Base-by-base conservation (phyloP, 1,284 basidiomycete species). In the Moesziomyces sp. region DNA sequence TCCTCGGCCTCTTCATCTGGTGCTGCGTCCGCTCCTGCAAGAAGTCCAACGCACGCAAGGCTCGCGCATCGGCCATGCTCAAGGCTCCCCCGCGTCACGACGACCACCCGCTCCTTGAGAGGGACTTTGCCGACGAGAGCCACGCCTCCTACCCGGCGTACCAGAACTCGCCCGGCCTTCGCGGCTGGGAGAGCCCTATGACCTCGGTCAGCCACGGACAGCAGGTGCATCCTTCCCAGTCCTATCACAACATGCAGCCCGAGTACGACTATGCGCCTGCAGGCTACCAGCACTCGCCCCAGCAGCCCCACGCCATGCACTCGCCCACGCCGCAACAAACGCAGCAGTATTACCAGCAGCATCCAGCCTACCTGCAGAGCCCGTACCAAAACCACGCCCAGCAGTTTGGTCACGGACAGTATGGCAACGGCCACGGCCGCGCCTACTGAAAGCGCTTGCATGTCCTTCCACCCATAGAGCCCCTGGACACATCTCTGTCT, bases 1-100 rank as follows among this genome's bases (percentile, higher is more conserved):
- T 74, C 52, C 57, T 70, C 16, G 66, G 53, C 35, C 64, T 74
- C 43, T 52, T 62, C 35, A 61, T 70, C 57, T 77, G 63, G 59
- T 74, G 65, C 52, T 69, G 67, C 42, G 66, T 77, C 24, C 59
- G 66, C 21, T 55, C 62, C 28, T 61, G 66, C 52, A 67, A 58
- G 58, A 73, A 62, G 61, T 62, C 33, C 55, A 58, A 65, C 21
- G 54, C 58, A 35, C 65, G 74, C 44, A 60, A 75, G 33, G 60
- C 64, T 23, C 52, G 64, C 21, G 13, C 19, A 3, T 47, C 44
- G 28, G 64, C 56, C 5, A 58, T 65, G 18, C 59, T 67, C 49
- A 66, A 55, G 43, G 46, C 56, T 6, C 64, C 64, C 26, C 60
- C 63, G 10, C 64, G 63, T 24, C 30, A 63, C 35, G 70, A 73